Conservation (phyloP, 2,329 filamentous ascomycete species). For the Ophiostoma perfectum region DNA sequence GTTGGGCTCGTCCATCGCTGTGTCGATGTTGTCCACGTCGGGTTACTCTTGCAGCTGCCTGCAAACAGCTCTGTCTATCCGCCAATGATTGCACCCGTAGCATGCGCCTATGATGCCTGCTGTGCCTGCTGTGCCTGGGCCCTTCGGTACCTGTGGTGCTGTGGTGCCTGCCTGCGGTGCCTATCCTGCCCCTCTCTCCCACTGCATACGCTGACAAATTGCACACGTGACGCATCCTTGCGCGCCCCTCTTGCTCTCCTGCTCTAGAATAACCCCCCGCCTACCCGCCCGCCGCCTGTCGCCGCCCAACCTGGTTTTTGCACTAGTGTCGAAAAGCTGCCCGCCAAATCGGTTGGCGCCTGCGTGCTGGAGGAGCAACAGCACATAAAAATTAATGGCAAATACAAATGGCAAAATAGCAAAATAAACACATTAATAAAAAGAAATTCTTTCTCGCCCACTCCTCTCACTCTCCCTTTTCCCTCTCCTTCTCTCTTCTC, state of each 20-base stretch:
- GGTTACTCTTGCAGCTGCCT: not conserved
- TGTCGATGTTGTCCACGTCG: too few species aligned
- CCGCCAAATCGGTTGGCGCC: constrained; percentile 21
- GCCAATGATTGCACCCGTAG: not conserved
- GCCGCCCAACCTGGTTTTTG: constrained; percentile 25
- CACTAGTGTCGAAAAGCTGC: constrained; percentile 15
- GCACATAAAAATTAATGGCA: constrained; percentile 9
- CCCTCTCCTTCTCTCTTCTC: constrained; percentile 16
- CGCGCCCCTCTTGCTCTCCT: constrained; percentile 5
- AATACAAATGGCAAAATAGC: constrained; percentile 15
- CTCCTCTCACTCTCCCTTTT: constrained; percentile 16
- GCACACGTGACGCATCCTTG: constrained; percentile 22
- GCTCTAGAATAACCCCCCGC: constrained; percentile 5
- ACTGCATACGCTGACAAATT: constrained; percentile 12
- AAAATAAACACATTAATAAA: constrained; percentile 26
- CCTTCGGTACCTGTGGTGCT: not conserved
- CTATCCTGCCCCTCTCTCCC: not conserved
- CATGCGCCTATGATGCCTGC: not conserved
- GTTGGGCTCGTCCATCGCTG: not conserved
- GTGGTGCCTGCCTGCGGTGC: not conserved
- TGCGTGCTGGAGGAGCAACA: constrained; percentile 23
- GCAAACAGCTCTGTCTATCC: not conserved
- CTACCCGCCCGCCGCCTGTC: constrained; percentile 19
- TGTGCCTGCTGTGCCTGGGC: not conserved
- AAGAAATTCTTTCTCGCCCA: constrained; percentile 25